These are phyloP conservation scores for Aspergillus mulundensis DNA, from an alignment of 495 filamentous ascomycete species.

Conservation along the genomic window DNA sequence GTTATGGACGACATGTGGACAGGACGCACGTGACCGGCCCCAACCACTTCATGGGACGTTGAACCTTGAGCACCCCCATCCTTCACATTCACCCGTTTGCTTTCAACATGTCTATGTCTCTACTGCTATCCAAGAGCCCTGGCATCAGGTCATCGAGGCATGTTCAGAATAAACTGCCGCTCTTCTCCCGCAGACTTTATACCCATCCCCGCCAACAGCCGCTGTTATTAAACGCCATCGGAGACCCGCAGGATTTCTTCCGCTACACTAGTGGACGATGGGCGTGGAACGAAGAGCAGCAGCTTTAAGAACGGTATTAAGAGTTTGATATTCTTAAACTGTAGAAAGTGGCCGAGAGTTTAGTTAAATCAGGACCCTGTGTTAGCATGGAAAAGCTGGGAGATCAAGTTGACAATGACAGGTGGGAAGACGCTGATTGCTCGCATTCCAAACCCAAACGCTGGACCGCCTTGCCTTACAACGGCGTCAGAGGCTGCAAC, in stretches of 20 bases:
- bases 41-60: too few species aligned
- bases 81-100: too few species aligned
- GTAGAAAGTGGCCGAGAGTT: constrained; percentile 15
- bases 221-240: constrained; percentile 15
- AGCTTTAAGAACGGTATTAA: constrained; percentile 26
- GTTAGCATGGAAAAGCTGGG: constrained; percentile 25
- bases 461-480: constrained; percentile 24
- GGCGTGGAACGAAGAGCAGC: constrained; percentile 30
- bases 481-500: constrained; percentile 36
- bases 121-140: too few species aligned
- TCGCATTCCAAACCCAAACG: constrained; percentile 28
- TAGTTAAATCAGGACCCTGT: constrained; percentile 12
- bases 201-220: too few species aligned
- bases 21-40: too few species aligned
- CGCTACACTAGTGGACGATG: constrained; percentile 33
- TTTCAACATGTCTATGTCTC: too few species aligned
- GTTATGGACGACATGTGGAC: too few species aligned
- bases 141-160: too few species aligned
- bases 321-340: constrained; percentile 23
- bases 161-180: too few species aligned
- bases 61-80: too few species aligned
- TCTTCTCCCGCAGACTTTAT: too few species aligned
- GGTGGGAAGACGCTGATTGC: constrained; percentile 31
- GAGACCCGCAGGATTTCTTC: constrained; percentile 17
- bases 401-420: constrained; percentile 16